Evolutionary conservation across 208 protist species (phyloP).

Genomic region (Spongospora subterranea): DNA sequence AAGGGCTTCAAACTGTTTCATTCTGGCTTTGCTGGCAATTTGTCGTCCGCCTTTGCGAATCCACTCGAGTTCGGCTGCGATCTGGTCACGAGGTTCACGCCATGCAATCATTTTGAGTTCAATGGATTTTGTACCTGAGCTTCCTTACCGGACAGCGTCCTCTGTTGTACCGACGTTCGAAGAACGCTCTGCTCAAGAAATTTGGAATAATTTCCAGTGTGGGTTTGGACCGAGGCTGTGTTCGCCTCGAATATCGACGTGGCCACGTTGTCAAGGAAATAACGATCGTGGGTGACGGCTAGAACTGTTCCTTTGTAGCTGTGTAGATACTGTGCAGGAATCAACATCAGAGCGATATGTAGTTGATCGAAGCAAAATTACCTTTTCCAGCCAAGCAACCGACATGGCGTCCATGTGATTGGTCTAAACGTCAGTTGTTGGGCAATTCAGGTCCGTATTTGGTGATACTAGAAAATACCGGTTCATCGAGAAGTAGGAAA

Average conservation of each 20-base stretch:
- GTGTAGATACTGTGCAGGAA: slow-evolving; percentile 70
- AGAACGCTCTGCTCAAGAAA: slow-evolving; percentile 67
- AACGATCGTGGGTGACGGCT: slow-evolving; percentile 76
- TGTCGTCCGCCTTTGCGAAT: slow-evolving; percentile 60
- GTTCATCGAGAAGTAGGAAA: slow-evolving; percentile 67
- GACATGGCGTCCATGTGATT: slow-evolving; percentile 75
- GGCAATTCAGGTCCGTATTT: background rate
- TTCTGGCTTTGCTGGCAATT: background rate
- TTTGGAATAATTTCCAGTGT: slow-evolving; percentile 69
- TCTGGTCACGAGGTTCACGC: background rate
- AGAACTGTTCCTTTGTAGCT: slow-evolving; percentile 70
- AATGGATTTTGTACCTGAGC: background rate
- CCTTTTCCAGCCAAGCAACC: slow-evolving; percentile 61
- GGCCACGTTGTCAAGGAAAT: slow-evolving; percentile 75
- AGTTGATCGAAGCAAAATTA: slow-evolving; percentile 25
- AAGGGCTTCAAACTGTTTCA: background rate
- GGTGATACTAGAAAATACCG: background rate
- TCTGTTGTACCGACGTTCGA: slow-evolving; percentile 64
- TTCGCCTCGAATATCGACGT: slow-evolving; percentile 71
- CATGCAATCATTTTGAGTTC: slow-evolving; percentile 36
- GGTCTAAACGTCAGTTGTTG: slow-evolving; percentile 68
- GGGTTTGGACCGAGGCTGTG: background rate
- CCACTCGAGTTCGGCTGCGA: slow-evolving; percentile 70
- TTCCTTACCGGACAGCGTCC: slow-evolving; percentile 61
- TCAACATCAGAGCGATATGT: slow-evolving; percentile 25